These are phyloP conservation scores for Phytopythium chamaehyphon DNA, from an alignment of 352 stramenopile species.

Conservation along the genomic window DNA sequence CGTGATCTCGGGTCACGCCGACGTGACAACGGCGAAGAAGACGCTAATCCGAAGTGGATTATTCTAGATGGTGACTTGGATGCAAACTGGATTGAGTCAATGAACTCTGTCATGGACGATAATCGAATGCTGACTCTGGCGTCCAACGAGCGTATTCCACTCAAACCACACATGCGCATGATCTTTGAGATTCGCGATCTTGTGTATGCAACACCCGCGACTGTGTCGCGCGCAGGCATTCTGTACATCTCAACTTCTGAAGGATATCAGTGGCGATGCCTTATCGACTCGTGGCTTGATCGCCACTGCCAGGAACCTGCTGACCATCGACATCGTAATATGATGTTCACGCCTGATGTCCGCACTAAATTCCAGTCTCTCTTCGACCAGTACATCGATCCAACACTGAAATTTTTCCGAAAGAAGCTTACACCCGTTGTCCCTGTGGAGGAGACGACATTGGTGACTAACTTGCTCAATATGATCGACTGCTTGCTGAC, in stretches of 20 bases:
- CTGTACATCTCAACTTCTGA: conserved; percentile 95
- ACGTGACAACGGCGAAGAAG: conserved; percentile 84
- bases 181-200: conserved; percentile 97
- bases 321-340: conserved; percentile 64
- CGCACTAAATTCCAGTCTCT: conserved; percentile 77
- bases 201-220: conserved; percentile 94
- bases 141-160: conserved; percentile 95
- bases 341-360: conserved; percentile 77
- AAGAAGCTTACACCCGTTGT: conserved; percentile 92
- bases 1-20: conserved; percentile 90
- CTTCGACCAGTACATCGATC: conserved; percentile 92
- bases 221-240: conserved; percentile 93
- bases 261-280: conserved; percentile 93
- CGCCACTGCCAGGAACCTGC: conserved; percentile 57
- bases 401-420: conserved; percentile 92
- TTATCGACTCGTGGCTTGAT: conserved; percentile 93
- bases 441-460: conserved; percentile 91
- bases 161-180: conserved; percentile 96
- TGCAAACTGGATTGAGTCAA: conserved; percentile 97
- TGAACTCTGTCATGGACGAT: conserved; percentile 98
- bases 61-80: conserved; percentile 96
- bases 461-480: conserved; percentile 92
- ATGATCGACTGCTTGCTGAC: conserved; percentile 94
- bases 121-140: conserved; percentile 96
- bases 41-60: conserved; percentile 96